Evolutionary conservation across 106 monocot species (phyloP), one percentile per base, ranked within the genome.

Genomic region (Amphibolis antarctica): DNA sequence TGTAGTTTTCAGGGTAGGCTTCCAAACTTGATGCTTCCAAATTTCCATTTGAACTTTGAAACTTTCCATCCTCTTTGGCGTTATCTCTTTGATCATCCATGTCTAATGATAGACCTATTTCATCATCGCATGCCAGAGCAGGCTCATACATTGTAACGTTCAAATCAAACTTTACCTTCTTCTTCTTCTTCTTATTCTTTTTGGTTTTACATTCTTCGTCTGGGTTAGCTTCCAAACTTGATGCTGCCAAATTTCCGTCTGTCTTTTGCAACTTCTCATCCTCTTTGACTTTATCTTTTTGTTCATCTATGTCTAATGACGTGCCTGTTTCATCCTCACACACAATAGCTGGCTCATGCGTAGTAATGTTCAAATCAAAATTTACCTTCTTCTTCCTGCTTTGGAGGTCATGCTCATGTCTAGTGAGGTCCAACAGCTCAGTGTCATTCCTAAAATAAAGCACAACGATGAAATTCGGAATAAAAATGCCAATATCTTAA

Each of bases 331-430:
- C 36, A 10, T 62, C 67, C 17, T 71, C 27, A 12, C 5, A 6
- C 0, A 23, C 19, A 5, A 62, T 1, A 0, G 43, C 65, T 14
- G 57, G 66, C 42, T 76, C 83, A 42, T 83, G 79, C 6, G 77
- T 86, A 46, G 52, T 83, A 46, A 92, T 79, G 29, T 92, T 84
- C 48, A 81, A 45, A 77, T 92, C 81, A 52, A 92, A 92, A 9
- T 83, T 83, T 10, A 92, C 91, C 58, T 81, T 92, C 83, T 86
- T 92, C 68, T 66, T 74, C n/a, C n/a, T n/a, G n/a, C n/a, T n/a
- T n/a, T n/a, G n/a, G n/a, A n/a, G n/a, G n/a, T n/a, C n/a, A n/a
- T n/a, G n/a, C n/a, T n/a, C n/a, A n/a, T n/a, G n/a, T n/a, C n/a
- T 67, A 29, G 55, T 52, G 49, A 48, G 49, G 60, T 59, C 67